phyloP scores from a whole-genome alignment of 1,284 basidiomycete species.

The Ganoderma resinaceum region DNA sequence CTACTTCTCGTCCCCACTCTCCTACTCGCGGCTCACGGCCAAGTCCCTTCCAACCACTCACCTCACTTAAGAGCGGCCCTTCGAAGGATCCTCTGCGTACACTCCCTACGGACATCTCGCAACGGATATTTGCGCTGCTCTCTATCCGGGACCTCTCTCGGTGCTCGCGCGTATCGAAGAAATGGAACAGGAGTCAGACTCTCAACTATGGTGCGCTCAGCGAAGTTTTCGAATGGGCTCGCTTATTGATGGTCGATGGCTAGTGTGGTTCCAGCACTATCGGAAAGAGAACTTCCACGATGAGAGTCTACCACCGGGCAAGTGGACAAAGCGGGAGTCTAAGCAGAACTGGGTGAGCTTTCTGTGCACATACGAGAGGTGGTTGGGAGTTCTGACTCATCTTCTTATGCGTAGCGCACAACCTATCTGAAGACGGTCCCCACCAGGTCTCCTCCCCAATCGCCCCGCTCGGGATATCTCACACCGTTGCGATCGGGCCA shows the following conservation, averaged over 20 bases:
- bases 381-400: background rate
- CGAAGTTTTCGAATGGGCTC: background rate
- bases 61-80: constrained; percentile 31
- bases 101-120: constrained; percentile 82
- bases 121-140: constrained; percentile 75
- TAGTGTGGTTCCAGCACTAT: constrained; percentile 93
- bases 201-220: constrained; percentile 80
- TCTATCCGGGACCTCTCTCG: constrained; percentile 73
- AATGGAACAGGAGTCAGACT: constrained; percentile 88
- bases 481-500: constrained; percentile 65
- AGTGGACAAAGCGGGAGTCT: constrained; percentile 87
- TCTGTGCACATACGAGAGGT: background rate
- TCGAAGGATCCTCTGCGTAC: constrained; percentile 69
- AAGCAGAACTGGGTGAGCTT: constrained; percentile 81
- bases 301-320: constrained; percentile 75
- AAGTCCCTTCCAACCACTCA: constrained; percentile 48
- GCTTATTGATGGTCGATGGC: background rate
- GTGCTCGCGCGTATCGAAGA: constrained; percentile 82
- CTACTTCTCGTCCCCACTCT: constrained; percentile 64
- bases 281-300: constrained; percentile 83
- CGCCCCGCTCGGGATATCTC: constrained; percentile 53
- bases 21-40: constrained; percentile 60
- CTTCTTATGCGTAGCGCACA: constrained; percentile 51
- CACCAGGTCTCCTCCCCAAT: constrained; percentile 51
- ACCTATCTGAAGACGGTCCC: constrained; percentile 58